phyloP scores from a whole-genome alignment of 805 yeast species.

The Metschnikowia matae region DNA sequence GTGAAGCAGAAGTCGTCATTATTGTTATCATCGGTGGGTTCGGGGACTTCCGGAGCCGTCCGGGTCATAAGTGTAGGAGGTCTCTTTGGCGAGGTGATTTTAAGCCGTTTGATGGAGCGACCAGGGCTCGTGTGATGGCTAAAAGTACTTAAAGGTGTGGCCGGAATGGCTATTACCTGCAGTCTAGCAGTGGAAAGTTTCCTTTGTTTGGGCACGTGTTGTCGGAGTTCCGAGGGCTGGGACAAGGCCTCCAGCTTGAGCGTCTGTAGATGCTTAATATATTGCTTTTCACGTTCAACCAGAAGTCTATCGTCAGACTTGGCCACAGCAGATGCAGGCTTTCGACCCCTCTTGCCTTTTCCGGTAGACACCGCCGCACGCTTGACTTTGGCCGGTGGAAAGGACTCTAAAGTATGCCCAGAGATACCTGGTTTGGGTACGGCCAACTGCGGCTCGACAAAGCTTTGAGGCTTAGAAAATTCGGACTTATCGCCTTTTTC shows the following conservation, averaged over 20 bases:
- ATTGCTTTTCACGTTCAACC: slow-evolving; percentile 10
- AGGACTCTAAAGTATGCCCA: slow-evolving; percentile 68
- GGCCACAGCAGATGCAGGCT: slow-evolving; percentile 9
- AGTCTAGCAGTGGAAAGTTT: slow-evolving; percentile 20
- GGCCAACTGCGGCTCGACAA: slow-evolving; percentile 57
- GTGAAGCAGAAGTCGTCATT: slow-evolving; percentile 91
- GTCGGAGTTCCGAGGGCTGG: slow-evolving; percentile 14
- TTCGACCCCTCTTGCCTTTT: slow-evolving; percentile 30
- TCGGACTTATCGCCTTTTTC: neutral
- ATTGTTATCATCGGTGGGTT: slow-evolving; percentile 18
- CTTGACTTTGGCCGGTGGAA: slow-evolving; percentile 58
- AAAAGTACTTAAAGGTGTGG: neutral
- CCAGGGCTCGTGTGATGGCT: slow-evolving; percentile 1
- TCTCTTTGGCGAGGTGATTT: slow-evolving; percentile 34
- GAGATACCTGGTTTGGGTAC: slow-evolving; percentile 58
- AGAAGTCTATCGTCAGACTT: slow-evolving; percentile 18
- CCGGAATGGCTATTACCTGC: slow-evolving; percentile 6
- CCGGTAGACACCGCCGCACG: slow-evolving; percentile 53
- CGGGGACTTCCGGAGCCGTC: slow-evolving; percentile 8
- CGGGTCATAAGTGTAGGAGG: slow-evolving; percentile 20
- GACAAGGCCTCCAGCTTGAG: slow-evolving; percentile 14
- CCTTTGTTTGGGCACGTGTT: slow-evolving; percentile 10
- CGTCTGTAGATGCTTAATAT: slow-evolving; percentile 14
- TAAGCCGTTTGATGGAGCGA: slow-evolving; percentile 15
- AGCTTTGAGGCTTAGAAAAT: slow-evolving; percentile 12